A percentile compares a stretch with the other conserved stretches of the same genome.
Evolutionary conservation across 1,139 yeast genomes (phyloP).

Genomic region (Eremothecium cymbalariae): DNA sequence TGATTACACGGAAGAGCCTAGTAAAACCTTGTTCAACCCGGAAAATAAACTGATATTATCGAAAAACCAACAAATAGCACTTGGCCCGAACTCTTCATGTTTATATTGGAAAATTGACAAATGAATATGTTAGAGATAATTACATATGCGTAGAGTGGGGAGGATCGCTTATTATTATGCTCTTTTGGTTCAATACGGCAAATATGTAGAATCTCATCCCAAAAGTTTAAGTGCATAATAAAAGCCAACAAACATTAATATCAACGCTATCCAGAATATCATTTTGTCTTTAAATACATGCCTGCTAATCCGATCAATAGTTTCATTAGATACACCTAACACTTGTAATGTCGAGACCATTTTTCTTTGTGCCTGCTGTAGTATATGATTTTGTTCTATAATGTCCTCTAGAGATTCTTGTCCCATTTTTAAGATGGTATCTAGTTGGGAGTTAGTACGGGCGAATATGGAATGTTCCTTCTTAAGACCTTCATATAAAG

Average conservation of each 20-base stretch:
- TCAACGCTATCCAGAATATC: conserved; percentile 72
- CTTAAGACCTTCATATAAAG: conserved; percentile 57
- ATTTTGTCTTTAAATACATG: conserved; percentile 87
- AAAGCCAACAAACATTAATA: conserved; percentile 56
- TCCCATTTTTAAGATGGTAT: conserved; percentile 86
- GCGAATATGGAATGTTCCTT: conserved; percentile 60
- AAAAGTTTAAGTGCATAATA: conserved; percentile 55
- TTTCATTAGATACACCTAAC: conserved; percentile 78
- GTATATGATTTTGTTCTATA: conserved; percentile 71
- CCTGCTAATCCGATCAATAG: conserved; percentile 72
- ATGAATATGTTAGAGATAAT: no score
- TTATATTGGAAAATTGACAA: conserved; percentile 47
- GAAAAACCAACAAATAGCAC: conserved; percentile 50
- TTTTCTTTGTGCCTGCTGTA: conserved; percentile 54
- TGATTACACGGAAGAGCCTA: conserved; percentile 10
- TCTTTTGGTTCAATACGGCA: no score
- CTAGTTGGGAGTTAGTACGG: conserved; percentile 73
- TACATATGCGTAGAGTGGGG: no score
- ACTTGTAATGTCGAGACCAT: conserved; percentile 67
- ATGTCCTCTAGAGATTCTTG: conserved; percentile 78
- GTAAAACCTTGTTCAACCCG: conserved; percentile 28
- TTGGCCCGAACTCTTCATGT: conserved; percentile 58
- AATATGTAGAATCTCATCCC: conserved; percentile 3
- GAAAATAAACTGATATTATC: conserved; percentile 43
- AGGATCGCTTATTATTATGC: conserved; percentile 1